Evolutionary conservation across 257 asterid genomes (phyloP).

Genomic region (Solanum medicagineum): DNA sequence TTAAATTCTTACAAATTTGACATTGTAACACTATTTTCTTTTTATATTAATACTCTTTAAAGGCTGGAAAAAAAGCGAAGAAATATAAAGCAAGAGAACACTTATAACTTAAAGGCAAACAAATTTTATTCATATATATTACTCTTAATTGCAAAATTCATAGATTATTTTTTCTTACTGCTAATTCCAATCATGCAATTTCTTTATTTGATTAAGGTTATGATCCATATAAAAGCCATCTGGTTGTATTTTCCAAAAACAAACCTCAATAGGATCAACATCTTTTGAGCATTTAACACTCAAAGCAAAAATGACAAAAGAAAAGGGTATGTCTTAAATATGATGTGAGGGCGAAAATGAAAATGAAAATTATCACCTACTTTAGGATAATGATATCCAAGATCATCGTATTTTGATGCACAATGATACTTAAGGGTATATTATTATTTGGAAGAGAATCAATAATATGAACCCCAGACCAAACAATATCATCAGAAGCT

Average conservation of each 20-base stretch:
- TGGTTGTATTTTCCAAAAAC: not conserved
- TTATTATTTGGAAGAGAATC: not conserved
- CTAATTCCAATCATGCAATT: not conserved
- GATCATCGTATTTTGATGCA: not conserved
- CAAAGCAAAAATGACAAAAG: not conserved
- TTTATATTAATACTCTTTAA: too few relatives aligned
- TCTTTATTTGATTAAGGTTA: not conserved
- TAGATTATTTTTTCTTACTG: not conserved
- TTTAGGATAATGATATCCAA: not conserved
- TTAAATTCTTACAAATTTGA: not conserved
- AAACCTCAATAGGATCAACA: not conserved
- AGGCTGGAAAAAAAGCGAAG: not conserved
- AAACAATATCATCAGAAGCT: not conserved
- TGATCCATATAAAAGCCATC: not conserved
- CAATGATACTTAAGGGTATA: not conserved
- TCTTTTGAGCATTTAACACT: not conserved
- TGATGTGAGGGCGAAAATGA: not conserved
- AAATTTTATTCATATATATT: not conserved
- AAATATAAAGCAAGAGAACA: too few relatives aligned
- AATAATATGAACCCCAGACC: not conserved
- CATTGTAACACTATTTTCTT: too few relatives aligned
- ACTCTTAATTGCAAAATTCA: not conserved
- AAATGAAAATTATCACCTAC: not conserved
- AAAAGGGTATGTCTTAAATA: not conserved
- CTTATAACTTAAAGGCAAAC: not conserved